Percentiles rank a stretch among this genome's conserved stretches.
phyloP scores from a whole-genome alignment of 176 grass and related monocot species.

The Carex myosuroides region DNA sequence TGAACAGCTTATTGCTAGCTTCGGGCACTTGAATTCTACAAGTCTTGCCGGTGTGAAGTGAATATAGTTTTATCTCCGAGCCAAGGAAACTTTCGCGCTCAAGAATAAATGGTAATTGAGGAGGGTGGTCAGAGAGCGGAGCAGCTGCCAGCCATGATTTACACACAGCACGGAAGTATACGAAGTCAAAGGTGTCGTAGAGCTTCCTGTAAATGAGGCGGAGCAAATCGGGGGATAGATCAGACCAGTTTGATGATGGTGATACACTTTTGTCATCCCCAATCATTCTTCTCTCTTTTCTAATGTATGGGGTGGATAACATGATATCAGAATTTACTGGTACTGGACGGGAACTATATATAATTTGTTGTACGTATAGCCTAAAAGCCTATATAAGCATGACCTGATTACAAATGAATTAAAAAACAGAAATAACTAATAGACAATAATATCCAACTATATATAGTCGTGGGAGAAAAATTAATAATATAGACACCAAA shows the following conservation, averaged over 20 bases:
- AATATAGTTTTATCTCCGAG: not conserved
- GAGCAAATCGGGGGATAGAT: not conserved
- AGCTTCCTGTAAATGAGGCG: not conserved
- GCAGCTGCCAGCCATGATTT: not conserved
- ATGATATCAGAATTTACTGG: not conserved
- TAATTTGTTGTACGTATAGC: not conserved
- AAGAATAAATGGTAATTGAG: not conserved
- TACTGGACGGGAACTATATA: not conserved
- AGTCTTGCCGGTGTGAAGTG: not conserved
- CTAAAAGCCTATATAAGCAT: not conserved
- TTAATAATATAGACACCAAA: no score
- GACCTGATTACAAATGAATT: not conserved
- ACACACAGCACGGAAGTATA: not conserved
- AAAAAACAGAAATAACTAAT: not conserved
- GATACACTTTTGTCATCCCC: not conserved
- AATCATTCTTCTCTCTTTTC: not conserved
- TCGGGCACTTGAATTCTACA: not conserved
- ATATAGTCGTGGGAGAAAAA: not conserved
- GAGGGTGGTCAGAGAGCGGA: not conserved
- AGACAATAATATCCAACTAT: not conserved
- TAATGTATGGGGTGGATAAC: not conserved
- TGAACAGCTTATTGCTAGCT: not conserved
- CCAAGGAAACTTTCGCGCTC: not conserved
- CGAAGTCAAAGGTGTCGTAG: not conserved
- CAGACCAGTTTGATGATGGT: not conserved